Percentiles rank a stretch among this genome's conserved stretches.
Evolutionary conservation across 306 rosid genomes (phyloP).

Genomic region (Canavalia ensiformis): DNA sequence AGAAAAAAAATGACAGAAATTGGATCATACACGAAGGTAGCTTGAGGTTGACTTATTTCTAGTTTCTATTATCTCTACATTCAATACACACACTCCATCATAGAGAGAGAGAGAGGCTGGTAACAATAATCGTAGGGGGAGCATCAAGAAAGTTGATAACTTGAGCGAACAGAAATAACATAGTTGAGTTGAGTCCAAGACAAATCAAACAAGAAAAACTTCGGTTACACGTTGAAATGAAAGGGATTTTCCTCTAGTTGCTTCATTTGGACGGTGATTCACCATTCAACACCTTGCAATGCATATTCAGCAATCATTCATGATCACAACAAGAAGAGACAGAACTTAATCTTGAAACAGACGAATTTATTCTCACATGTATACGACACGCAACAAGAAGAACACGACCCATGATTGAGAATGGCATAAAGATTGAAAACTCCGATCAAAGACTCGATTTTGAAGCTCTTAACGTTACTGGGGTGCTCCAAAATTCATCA

Average conservation of each 20-base stretch:
- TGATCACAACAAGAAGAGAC: conserved; percentile 8
- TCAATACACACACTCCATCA: not conserved
- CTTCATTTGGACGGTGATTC: not conserved
- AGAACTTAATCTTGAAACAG: conserved; percentile 11
- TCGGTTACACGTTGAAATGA: not conserved
- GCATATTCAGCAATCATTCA: not conserved
- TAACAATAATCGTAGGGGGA: not conserved
- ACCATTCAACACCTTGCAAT: not conserved
- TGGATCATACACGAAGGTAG: not conserved
- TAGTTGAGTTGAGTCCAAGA: conserved; percentile 19
- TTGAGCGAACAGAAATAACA: not conserved
- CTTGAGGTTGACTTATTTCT: not conserved
- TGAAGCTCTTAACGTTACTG: not conserved
- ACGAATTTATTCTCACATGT: not conserved
- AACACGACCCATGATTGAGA: conserved; percentile 17
- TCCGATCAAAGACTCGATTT: conserved; percentile 22
- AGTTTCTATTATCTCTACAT: not conserved
- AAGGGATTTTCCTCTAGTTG: not conserved
- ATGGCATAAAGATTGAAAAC: conserved; percentile 36
- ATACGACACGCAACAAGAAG: not conserved
- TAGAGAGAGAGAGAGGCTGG: not conserved
- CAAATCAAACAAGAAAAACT: not conserved
- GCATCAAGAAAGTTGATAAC: not conserved
- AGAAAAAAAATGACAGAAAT: not conserved
- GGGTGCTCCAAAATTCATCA: conserved; percentile 20